Base-by-base conservation (phyloP, 2,329 filamentous ascomycete species). In the Leptographium wingfieldii region DNA sequence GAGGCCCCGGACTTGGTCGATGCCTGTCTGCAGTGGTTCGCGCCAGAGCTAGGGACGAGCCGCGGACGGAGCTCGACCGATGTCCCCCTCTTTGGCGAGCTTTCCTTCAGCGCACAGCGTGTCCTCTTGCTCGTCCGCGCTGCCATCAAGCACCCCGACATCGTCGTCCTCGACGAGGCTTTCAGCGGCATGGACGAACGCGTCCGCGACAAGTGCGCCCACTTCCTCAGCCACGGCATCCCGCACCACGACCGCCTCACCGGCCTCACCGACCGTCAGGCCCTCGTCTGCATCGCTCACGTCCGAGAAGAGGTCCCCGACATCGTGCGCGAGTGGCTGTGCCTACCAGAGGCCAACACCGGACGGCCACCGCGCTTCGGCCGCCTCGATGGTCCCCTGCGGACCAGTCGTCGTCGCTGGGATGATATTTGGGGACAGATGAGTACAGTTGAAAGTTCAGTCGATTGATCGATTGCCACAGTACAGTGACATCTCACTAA, bases 271-370 rank as follows among this genome's bases (percentile, higher is more conserved):
- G 76, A 83, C 0, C 72, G 82, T 27, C 92, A 97, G 73, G 91
- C 91, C 0, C 74, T 99, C 59, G 80, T 97, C n/a, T 90, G 92
- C 64, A 92, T 97, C 62, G 94, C 90, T 63, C 94, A 99, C 73
- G 80, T 92, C 62, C 85, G 85, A 63, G 91, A 96, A 67, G 94
- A 99, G 72, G 88, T 97, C 11, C 94, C 94, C 0, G 85, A 86
- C 56, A 86, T 85, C 65, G 81, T 96, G 29, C 76, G 90, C 55
- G 84, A 95, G 69, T 97, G 88, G 87, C 77, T 97, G 57, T 92
- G 89, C 69, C 75, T 96, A 35, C 91, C 92, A 1, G 87, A 92
- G 71, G 79, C 86, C 3, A 87, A 86, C 58, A 82, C 82, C 1
- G 80, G 81, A 1, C 66, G 69, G 40, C 72, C 79, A 19, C 84